phyloP scores from a whole-genome alignment of 1,284 basidiomycete species.

The Filobasidium uniguttulatum region DNA sequence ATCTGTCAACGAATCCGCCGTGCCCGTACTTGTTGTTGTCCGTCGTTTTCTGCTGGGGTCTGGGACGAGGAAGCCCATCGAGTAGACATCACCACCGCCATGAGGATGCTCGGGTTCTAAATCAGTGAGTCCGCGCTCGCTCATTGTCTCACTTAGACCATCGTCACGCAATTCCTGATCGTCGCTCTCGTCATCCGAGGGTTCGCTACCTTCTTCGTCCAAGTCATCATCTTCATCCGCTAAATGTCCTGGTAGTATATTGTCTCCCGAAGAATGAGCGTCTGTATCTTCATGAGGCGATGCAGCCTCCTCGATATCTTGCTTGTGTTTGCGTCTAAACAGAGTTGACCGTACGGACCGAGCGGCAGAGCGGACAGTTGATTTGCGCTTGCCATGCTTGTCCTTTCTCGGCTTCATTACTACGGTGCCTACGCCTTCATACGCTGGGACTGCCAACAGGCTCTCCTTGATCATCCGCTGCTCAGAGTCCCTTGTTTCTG shows the following conservation, averaged over 20 bases:
- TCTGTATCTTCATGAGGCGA: no score
- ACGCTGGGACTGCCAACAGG: conserved; percentile 52
- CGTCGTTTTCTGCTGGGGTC: neutral
- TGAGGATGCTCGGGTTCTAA: no score
- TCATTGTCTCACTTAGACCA: conserved; percentile 49
- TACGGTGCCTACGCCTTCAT: conserved; percentile 75
- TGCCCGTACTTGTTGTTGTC: neutral
- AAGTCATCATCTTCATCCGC: conserved; percentile 14
- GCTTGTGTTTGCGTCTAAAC: neutral
- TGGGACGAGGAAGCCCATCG: conserved; percentile 7
- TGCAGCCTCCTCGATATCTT: neutral
- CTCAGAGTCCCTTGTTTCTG: neutral
- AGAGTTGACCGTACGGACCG: neutral
- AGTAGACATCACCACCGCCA: conserved; percentile 30
- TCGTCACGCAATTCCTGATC: conserved; percentile 57
- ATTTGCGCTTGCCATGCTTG: neutral
- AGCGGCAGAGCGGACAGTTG: neutral
- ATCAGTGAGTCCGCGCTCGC: conserved; percentile 42
- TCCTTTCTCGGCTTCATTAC: conserved; percentile 18
- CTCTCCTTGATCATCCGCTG: neutral
- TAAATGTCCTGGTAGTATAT: neutral
- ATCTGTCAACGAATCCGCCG: neutral
- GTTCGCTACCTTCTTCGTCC: conserved; percentile 18
- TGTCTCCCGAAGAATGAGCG: no score
- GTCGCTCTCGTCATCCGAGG: conserved; percentile 41